Evolutionary conservation across 2,329 filamentous ascomycete genomes (phyloP).

Genomic region (Ceratocystis cubensis): DNA sequence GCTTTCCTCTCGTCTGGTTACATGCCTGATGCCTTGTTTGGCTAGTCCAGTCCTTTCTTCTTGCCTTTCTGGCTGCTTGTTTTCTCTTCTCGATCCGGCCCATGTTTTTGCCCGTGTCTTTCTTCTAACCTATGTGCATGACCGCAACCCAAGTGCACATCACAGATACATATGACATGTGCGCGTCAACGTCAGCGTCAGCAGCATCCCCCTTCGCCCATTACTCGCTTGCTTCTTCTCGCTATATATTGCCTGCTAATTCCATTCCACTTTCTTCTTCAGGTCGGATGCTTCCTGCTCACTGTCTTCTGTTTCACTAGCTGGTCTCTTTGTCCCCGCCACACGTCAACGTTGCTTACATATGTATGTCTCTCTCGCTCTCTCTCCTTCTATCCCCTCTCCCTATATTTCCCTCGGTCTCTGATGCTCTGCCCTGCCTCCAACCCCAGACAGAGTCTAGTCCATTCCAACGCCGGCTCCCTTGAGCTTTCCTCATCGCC

Average conservation of each 20-base stretch:
- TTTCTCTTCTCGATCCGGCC: too few species aligned
- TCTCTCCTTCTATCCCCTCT: not conserved
- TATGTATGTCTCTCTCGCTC: not conserved
- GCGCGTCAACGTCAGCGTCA: not conserved
- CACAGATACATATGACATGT: not conserved
- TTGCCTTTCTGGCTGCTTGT: too few species aligned
- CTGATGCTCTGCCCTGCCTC: not conserved
- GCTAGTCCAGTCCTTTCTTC: too few species aligned
- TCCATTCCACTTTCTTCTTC: not conserved
- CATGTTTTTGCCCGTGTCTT: too few species aligned
- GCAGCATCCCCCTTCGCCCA: not conserved
- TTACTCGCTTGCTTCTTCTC: not conserved
- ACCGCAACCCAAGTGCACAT: too few species aligned
- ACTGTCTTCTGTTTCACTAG: not conserved
- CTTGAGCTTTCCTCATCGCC: not conserved
- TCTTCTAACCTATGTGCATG: too few species aligned
- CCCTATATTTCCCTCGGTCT: not conserved
- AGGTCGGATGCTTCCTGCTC: not conserved
- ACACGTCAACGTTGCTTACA: not conserved
- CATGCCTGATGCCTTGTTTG: too few species aligned
- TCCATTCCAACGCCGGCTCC: not conserved
- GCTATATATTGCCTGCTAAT: slow-evolving; percentile 5
- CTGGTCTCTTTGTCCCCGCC: not conserved
- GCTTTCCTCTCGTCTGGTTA: too few species aligned
- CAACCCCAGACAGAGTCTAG: not conserved